Base-by-base conservation (phyloP, 148 eudicot genomes). In the Drosera capensis region DNA sequence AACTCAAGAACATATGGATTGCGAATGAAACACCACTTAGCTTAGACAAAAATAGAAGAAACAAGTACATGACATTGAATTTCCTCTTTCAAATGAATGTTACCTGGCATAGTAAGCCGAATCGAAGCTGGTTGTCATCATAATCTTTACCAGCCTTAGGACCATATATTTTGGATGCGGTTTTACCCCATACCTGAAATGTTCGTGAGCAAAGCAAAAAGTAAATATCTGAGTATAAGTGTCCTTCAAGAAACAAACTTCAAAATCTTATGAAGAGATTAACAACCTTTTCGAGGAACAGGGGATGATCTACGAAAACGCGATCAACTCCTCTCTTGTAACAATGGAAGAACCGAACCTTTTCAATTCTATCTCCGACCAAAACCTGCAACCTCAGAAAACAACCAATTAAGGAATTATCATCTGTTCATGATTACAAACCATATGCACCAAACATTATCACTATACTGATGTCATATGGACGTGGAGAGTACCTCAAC, bases 111-210 rank as follows among this genome's bases (percentile, higher is more conserved):
- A 90, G 55, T 40, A 90, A 57, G 56, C 88, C 73, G 67, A 75
- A 90, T 17, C 95, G 68, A 28, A 84, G 58, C 51, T 80, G 80
- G 67, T 85, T 90, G 71, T 90, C 95, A 22, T 48, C 30, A 46
- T 65, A 90, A 66, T 90, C 99, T 0, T 40, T 46, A 24, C 95
- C 99, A 40, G 99, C 52, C 9, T 38, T 60, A 28, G 93, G 99
- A 39, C 99, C 99, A 64, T 90, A 90, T n/a, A 90, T 56, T 65
- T 84, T 80, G 8, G 95, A 76, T 45, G 64, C 77, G 41, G 95
- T 90, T 74, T 85, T 90, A 0, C 94, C 99, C 95, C 95, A 76
- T 7, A 90, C 97, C 97, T 88, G 42, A 29, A 51, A 55, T 49
- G 35, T 30, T 25, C 49, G 60, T 14, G 48, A 47, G 14, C 23